Evolutionary conservation across 2,329 filamentous ascomycete genomes (phyloP), one percentile per base, ranked within the genome.

Genomic region (Pseudogymnoascus sp.): DNA sequence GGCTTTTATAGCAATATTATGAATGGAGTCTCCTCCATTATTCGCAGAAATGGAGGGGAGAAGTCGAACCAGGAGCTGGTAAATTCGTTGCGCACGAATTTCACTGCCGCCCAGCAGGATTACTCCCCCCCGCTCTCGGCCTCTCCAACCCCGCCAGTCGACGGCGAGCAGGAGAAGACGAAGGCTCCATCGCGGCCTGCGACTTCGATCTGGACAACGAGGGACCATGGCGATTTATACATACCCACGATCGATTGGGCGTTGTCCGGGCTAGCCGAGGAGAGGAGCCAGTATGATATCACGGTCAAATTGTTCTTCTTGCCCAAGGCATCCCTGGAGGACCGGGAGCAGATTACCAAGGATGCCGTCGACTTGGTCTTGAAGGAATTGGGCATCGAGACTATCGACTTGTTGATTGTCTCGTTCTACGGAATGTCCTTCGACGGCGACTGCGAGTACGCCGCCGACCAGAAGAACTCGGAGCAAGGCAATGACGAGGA

Each of bases 281-380:
- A 96, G 67, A 80, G 88, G 25, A 80, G 83, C 63, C 86, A 92
- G 67, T 99, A 99, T 77, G 92, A 97, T 71, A 92, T 97, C 70
- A 97, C 93, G 0, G 87, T 94, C 64, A 99, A 99, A 76, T 77
- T 99, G 20, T 99, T 99, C 79, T 95, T 94, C 74, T 81, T 97
- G 28, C 88, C 91, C 2, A 84, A 83, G 16, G 83, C 90, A 60
- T 80, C 86, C 8, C 76, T 84, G 1, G 79, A 81, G 16, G 77
- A 85, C 65, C 85, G 93, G 63, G 83, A 83, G 66, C 78, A 79
- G 60, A 87, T 96, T 71, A 88, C 89, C 7, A 76, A 82, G 61
- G 89, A 95, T 70, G 93, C 94, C 1, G 80, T 99, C 66, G 79
- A 85, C 59, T 76, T 96, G 8, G 92, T 97, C 8, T 79, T 88